A percentile compares a stretch with the other conserved stretches of the same genome.
These are phyloP conservation scores for Ophiosphaerella korrae DNA, from an alignment of 2,329 filamentous ascomycete species.

Conservation along the genomic window DNA sequence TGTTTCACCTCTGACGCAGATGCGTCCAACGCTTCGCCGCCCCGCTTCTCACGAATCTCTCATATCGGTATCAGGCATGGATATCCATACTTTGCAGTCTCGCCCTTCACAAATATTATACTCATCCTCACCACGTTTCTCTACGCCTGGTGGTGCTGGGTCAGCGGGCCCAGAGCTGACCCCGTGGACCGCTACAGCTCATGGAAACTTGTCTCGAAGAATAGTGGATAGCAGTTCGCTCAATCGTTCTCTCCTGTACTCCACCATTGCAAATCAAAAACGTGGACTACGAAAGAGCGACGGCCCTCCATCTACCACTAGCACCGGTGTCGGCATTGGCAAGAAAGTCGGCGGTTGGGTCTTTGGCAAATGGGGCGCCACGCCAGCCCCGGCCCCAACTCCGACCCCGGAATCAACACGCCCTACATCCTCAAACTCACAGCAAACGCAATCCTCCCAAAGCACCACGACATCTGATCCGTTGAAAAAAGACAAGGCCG, in stretches of 20 bases:
- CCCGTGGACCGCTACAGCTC: constrained; percentile 53
- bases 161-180: constrained; percentile 48
- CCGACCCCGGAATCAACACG: constrained; percentile 17
- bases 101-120: constrained; percentile 76
- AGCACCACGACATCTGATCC: constrained; percentile 12
- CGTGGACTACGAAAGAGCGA: constrained; percentile 27
- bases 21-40: constrained; percentile 61
- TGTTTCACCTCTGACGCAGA: constrained; percentile 35
- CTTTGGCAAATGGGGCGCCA: constrained; percentile 65
- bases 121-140: constrained; percentile 57
- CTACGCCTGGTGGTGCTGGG: constrained; percentile 51
- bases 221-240: constrained; percentile 58
- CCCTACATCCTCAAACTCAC: constrained; percentile 23
- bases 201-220: constrained; percentile 57
- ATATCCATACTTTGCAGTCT: constrained; percentile 81
- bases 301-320: constrained; percentile 8
- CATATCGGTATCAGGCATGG: constrained; percentile 83
- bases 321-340: constrained; percentile 46
- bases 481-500: constrained; percentile 14
- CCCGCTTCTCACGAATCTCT: constrained; percentile 84
- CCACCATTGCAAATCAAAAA: constrained; percentile 34
- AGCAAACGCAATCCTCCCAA: constrained; percentile 26
- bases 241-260: constrained; percentile 58
- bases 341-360: constrained; percentile 70
- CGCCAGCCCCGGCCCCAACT: constrained; percentile 52